These are phyloP conservation scores for Turnera subulata DNA, from an alignment of 345 rosid genomes.

Conservation along the genomic window DNA sequence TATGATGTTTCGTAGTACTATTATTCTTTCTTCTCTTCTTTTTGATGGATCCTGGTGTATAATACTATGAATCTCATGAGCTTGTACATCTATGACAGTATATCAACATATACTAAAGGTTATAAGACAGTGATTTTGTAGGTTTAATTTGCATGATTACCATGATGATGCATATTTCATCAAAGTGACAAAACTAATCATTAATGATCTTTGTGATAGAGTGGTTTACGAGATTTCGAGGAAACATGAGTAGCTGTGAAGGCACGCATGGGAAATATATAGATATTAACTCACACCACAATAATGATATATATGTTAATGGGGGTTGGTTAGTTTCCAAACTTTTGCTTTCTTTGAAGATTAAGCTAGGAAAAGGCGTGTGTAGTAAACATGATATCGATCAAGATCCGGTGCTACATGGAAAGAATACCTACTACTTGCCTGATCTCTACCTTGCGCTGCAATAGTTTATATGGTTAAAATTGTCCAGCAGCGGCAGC, in stretches of 20 bases:
- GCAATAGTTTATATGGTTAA: no score
- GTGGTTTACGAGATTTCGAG: slow-evolving; percentile 2
- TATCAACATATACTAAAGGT: slow-evolving; percentile 4
- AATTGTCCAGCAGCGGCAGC: no score
- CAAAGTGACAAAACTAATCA: slow-evolving; percentile 1
- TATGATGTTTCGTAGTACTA: background rate
- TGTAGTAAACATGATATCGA: no score
- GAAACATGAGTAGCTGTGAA: slow-evolving; percentile 36
- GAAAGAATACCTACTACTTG: no score
- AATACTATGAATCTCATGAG: slow-evolving; percentile 8
- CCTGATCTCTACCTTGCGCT: no score
- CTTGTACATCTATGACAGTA: slow-evolving; percentile 4
- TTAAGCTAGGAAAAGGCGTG: background rate
- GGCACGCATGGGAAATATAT: slow-evolving; percentile 29
- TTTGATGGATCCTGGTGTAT: slow-evolving; percentile 10
- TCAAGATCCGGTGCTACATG: no score
- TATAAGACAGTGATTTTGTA: slow-evolving; percentile 3
- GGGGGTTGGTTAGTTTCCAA: slow-evolving; percentile 19
- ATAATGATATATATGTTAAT: slow-evolving; percentile 9
- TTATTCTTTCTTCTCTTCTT: background rate
- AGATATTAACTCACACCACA: slow-evolving; percentile 6
- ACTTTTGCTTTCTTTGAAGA: slow-evolving; percentile 16
- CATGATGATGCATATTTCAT: slow-evolving; percentile 13
- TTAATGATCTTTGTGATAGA: background rate
- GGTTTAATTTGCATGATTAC: background rate